Conservation (phyloP, 768 basidiomycete species). For the Fibroporia radiculosa region DNA sequence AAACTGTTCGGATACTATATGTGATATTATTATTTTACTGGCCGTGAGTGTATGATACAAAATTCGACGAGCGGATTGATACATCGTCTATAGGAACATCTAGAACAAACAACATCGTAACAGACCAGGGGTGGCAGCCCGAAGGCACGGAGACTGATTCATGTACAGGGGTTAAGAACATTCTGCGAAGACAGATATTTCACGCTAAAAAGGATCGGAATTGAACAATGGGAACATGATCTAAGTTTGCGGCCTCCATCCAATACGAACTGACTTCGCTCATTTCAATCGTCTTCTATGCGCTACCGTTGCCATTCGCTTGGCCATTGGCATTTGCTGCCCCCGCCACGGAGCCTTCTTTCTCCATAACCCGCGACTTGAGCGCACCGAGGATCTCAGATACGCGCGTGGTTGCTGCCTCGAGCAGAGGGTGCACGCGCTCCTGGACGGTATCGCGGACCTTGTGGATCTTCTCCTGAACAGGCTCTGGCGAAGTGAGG, state of each 20-base stretch:
- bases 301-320: not conserved
- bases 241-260: not conserved
- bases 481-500: slow-evolving; percentile 45
- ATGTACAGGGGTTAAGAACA: not conserved
- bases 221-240: not conserved
- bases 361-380: slow-evolving; percentile 4
- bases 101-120: not conserved
- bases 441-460: slow-evolving; percentile 52
- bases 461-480: slow-evolving; percentile 55
- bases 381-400: slow-evolving; percentile 22
- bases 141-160: not conserved
- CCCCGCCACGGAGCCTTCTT: not conserved
- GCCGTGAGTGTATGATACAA: too few species aligned
- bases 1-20: too few species aligned
- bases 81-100: not conserved
- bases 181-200: not conserved
- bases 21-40: too few species aligned
- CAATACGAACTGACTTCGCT: not conserved
- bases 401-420: slow-evolving; percentile 26
- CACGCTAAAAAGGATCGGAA: not conserved
- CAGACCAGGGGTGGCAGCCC: not conserved
- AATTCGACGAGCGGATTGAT: too few species aligned
- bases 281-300: not conserved
- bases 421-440: slow-evolving; percentile 55
- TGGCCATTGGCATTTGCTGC: not conserved